Percentiles rank a stretch among this genome's conserved stretches.
Conservation (phyloP, 305 asterid species). For the Fraxinus paxiana region DNA sequence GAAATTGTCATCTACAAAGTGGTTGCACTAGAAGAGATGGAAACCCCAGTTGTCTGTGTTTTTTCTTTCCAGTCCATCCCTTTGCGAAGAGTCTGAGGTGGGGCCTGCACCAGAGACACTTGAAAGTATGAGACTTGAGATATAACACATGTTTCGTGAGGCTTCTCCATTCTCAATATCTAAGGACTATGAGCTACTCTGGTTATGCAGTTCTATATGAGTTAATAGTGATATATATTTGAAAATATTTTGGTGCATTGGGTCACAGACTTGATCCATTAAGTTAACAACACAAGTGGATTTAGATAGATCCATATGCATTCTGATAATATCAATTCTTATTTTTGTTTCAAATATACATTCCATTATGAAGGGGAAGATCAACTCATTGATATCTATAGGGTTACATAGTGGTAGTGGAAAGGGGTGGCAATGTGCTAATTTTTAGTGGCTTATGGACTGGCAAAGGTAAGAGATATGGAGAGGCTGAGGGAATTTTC, state of each 20-base stretch:
- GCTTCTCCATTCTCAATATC: background rate
- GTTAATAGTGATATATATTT: background rate
- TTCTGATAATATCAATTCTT: background rate
- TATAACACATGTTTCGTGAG: background rate
- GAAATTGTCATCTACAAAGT: background rate
- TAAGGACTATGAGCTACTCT: background rate
- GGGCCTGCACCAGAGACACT: background rate
- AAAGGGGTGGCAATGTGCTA: background rate
- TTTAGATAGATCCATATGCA: background rate
- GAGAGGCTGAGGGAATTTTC: background rate
- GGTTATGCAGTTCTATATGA: background rate
- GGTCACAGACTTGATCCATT: background rate
- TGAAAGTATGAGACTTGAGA: background rate
- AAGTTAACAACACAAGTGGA: background rate
- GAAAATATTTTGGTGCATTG: background rate
- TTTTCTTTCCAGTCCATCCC: background rate
- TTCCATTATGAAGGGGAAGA: background rate
- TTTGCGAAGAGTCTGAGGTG: background rate
- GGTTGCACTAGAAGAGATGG: background rate
- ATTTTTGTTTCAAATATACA: background rate
- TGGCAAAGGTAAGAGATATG: background rate
- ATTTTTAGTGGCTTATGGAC: conserved; percentile 4
- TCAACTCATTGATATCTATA: background rate
- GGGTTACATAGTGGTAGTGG: background rate
- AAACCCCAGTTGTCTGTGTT: background rate